Evolutionary conservation across 2,329 filamentous ascomycete species (phyloP), one percentile per base, ranked within the genome.

Genomic region (Ophiognomonia clavigignenti-juglandacearum): DNA sequence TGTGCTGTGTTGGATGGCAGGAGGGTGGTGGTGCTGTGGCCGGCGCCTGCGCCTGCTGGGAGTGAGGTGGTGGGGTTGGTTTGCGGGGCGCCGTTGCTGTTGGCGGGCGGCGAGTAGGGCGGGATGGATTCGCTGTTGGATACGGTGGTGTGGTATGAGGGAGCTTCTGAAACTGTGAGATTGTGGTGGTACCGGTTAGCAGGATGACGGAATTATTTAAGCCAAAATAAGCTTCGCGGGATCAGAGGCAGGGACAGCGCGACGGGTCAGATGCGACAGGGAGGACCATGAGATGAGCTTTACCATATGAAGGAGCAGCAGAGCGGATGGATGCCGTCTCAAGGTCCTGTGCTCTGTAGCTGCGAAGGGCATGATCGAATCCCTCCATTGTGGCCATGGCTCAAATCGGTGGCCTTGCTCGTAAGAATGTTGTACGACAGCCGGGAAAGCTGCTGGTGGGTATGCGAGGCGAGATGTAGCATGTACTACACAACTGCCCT

Each of bases 251-350:
- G n/a, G 19, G 13, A 38, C 4, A n/a, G 10, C 4, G 16, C 5
- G n/a, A 24, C 16, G 16, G 6, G n/a, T 13, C 3, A 24, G 13
- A 11, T n/a, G n/a, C 26, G 26, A 16, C 11, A 9, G 11, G 36
- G 26, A 36, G 27, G 26, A 19, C 18, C 27, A 20, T 8, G 18
- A 14, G 39, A 40, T 23, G 31, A 34, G 31, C 68, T 76, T 72
- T 56, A 82, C 78, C 70, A 61, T 86, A 86, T 9, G 83, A 86
- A 34, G 83, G 83, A n/a, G 82, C 82, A 7, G 75, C 75, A 16
- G 82, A 86, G 55, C 72, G 79, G 52, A 86, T 77, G 9, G 83
- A 86, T 6, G 78, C 74, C 19, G 82, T 84, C 57, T 86, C 83
- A 49, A 83, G 80, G 60, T 86, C 82, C 50, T 80, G 75, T 6